Base-by-base conservation (phyloP, 176 grass and related monocot genomes). In the Carex myosuroides region DNA sequence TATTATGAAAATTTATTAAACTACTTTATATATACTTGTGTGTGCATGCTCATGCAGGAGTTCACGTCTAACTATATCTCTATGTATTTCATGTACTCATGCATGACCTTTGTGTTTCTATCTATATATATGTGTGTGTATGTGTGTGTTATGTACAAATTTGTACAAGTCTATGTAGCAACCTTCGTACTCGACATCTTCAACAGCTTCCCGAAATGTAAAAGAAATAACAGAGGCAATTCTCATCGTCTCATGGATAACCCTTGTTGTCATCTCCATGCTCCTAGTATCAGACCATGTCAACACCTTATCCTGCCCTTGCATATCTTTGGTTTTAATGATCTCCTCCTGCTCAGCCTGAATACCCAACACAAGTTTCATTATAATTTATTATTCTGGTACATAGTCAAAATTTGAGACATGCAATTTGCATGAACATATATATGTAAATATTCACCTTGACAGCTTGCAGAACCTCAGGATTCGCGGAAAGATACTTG, bases 121-220 rank as follows among this genome's bases (percentile, higher is more conserved):
- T 50, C 9, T 50, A 12, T 50, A 12, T 50, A 46, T n/a, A 1
- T 18, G 3, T n/a, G 6, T 18, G 3, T 59, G 4, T 60, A 7
- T 60, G 32, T 69, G 32, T 68, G 32, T 68, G 17, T 73, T 16
- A 13, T 73, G n/a, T 73, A 24, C 3, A 74, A n/a, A 74, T 50
- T 48, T 50, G 70, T 13, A 12, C 3, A 50, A 24, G 44, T 10
- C 8, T 50, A 73, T 52, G 16, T 82, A 63, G 79, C 10, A 39
- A 93, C 97, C 97, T 96, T 99, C 87, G 70, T 90, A 99, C 84
- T 99, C 97, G 37, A 99, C 91, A 69, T 99, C 97, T 85, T 99
- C 93, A 32, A 96, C 93, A 9, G 93, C 97, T 88, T 99, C 97
- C 33, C 97, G 76, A 84, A 99, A 99, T 73, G 93, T 95, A 85